phyloP scores from a whole-genome alignment of 2,329 filamentous ascomycete genomes.

The Pseudogymnoascus sp. region DNA sequence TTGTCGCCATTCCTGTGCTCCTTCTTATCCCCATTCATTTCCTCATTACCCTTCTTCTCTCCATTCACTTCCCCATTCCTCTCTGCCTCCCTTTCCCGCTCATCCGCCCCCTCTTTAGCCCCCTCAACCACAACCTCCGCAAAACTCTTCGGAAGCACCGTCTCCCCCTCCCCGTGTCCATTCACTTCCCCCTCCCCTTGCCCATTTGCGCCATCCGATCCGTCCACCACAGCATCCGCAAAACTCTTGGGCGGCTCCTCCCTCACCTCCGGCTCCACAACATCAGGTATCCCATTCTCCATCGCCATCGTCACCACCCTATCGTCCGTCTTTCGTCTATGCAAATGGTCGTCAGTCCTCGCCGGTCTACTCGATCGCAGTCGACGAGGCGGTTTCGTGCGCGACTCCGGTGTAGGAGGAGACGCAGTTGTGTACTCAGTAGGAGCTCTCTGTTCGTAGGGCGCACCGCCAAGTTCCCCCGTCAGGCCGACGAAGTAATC shows the following conservation, averaged over 20 bases:
- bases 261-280: background rate
- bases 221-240: background rate
- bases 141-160: constrained; percentile 32
- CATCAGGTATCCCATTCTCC: background rate
- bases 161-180: background rate
- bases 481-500: background rate
- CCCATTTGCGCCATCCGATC: background rate
- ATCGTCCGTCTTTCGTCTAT: no score
- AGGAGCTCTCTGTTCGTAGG: background rate
- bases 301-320: background rate
- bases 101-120: background rate
- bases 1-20: background rate
- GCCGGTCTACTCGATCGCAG: no score
- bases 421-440: background rate
- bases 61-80: background rate
- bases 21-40: background rate
- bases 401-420: background rate
- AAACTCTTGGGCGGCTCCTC: background rate
- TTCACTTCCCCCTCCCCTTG: background rate
- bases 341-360: no score
- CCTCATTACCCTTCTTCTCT: background rate
- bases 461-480: background rate
- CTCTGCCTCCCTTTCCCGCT: background rate
- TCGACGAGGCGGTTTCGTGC: no score
- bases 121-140: constrained; percentile 24